Evolutionary conservation across 192 early-diverging fungal species (phyloP).

Genomic region (Entomortierella beljakovae): DNA sequence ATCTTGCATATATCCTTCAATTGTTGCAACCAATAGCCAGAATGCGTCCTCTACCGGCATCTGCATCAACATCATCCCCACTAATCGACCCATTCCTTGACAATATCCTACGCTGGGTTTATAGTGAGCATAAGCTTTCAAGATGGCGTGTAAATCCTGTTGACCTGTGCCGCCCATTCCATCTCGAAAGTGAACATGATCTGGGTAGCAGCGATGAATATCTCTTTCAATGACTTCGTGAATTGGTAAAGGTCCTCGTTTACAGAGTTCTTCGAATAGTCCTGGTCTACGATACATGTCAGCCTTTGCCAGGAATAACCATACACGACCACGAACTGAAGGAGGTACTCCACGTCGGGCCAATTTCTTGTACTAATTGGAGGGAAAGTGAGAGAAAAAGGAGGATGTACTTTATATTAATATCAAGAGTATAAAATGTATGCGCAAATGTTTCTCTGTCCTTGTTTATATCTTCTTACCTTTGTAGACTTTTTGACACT

Average conservation of each 20-base stretch:
- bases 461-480: constrained; percentile 4
- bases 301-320: constrained; percentile 73
- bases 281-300: constrained; percentile 62
- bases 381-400: not conserved
- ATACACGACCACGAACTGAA: constrained; percentile 75
- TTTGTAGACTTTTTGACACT: constrained; percentile 53
- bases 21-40: constrained; percentile 85
- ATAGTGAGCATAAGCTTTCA: constrained; percentile 90
- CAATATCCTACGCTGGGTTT: constrained; percentile 91
- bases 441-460: no score
- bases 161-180: constrained; percentile 78
- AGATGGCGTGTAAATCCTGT: constrained; percentile 78
- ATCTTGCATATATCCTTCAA: constrained; percentile 80
- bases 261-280: constrained; percentile 53
- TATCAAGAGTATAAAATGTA: not conserved
- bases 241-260: constrained; percentile 64
- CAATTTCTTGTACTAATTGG: constrained; percentile 75
- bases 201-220: constrained; percentile 89
- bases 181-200: constrained; percentile 84
- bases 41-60: constrained; percentile 89
- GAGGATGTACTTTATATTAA: not conserved
- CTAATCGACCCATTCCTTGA: constrained; percentile 96
- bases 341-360: constrained; percentile 76
- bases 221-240: constrained; percentile 95
- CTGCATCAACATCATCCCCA: constrained; percentile 91